phyloP scores from a whole-genome alignment of 331 rosid species.

The Malus hybrid region DNA sequence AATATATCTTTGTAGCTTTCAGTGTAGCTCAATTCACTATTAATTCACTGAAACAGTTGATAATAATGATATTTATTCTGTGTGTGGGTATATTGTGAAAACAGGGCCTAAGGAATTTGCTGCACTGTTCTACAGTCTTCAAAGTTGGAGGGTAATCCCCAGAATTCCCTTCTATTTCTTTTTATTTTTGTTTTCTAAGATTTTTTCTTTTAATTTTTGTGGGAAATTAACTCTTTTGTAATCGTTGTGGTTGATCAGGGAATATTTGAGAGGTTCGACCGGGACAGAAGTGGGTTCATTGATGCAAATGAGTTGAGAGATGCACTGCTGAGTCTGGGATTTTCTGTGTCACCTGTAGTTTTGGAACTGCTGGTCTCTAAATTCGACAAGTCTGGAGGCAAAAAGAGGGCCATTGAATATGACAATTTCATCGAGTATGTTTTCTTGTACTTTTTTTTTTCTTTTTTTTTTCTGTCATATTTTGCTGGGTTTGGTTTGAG shows the following conservation, averaged over 20 bases:
- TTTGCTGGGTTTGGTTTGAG: not conserved
- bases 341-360: constrained; percentile 64
- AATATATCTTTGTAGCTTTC: not conserved
- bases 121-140: constrained; percentile 83
- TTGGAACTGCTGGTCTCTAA: constrained; percentile 87
- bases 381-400: constrained; percentile 91
- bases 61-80: not conserved
- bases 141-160: constrained; percentile 79
- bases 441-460: not conserved
- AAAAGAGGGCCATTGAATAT: constrained; percentile 70
- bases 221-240: not conserved
- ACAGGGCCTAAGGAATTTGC: constrained; percentile 94
- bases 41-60: not conserved
- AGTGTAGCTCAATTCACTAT: too few species aligned
- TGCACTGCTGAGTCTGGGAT: constrained; percentile 81
- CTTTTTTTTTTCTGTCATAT: not conserved
- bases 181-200: not conserved
- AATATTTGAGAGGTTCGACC: constrained; percentile 77
- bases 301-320: constrained; percentile 73
- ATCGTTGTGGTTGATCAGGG: constrained; percentile 31
- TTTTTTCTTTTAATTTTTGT: not conserved
- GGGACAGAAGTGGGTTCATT: constrained; percentile 83
- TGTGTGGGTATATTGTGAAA: not conserved
- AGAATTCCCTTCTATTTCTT: too few species aligned
- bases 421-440: constrained; percentile 91